phyloP scores from a whole-genome alignment of 2,329 filamentous ascomycete genomes.

The Fusarium sp. region DNA sequence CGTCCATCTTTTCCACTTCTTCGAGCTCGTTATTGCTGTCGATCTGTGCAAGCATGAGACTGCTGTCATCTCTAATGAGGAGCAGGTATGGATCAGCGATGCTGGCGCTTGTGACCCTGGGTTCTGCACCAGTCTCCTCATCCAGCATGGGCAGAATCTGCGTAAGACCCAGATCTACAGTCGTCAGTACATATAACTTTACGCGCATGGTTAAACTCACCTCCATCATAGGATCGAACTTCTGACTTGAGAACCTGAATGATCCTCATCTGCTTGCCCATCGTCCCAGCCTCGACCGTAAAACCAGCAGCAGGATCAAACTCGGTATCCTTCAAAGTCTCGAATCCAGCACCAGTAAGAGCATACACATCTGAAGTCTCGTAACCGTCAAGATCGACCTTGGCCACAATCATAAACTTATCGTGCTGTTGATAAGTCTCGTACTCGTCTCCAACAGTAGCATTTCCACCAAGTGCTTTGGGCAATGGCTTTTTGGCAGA shows the following conservation, averaged over 20 bases:
- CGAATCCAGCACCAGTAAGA: constrained; percentile 77
- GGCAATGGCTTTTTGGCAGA: constrained; percentile 74
- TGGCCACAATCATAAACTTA: constrained; percentile 85
- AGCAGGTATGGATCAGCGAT: constrained; percentile 89
- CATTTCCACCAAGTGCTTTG: constrained; percentile 65
- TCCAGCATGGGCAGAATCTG: constrained; percentile 95
- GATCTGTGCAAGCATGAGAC: constrained; percentile 81
- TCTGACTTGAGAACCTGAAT: constrained; percentile 90
- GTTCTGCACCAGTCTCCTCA: constrained; percentile 86
- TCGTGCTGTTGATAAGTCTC: constrained; percentile 73
- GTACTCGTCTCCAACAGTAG: constrained; percentile 66
- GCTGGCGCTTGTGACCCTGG: constrained; percentile 81
- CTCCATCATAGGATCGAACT: constrained; percentile 88
- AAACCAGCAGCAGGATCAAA: constrained; percentile 91
- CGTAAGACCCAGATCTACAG: constrained; percentile 82
- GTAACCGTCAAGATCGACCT: constrained; percentile 73
- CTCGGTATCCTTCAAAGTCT: constrained; percentile 83
- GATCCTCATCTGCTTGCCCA: constrained; percentile 83
- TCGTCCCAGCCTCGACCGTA: constrained; percentile 85
- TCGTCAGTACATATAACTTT: constrained; percentile 27
- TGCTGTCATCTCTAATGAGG: constrained; percentile 85
- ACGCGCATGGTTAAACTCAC: constrained; percentile 62
- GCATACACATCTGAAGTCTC: constrained; percentile 84
- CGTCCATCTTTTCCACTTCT: constrained; percentile 75
- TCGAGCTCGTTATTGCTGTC: constrained; percentile 85